Conservation (phyloP, 148 eudicot species). For the Vaccinium corymbosum region DNA sequence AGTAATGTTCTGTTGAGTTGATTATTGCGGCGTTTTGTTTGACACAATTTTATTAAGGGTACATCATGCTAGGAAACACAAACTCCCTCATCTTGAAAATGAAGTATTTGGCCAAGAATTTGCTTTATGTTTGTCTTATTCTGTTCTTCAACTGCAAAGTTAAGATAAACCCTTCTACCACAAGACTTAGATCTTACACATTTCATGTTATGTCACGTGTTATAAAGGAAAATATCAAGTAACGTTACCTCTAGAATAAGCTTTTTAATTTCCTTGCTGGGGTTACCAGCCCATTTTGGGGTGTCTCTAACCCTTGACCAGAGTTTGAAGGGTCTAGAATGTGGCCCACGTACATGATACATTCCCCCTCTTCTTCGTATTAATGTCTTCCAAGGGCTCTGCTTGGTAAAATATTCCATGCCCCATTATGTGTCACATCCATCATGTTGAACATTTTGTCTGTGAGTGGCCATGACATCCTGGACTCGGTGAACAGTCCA, state of each 20-base stretch:
- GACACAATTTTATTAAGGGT: too few species aligned
- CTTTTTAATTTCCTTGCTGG: slow-evolving; percentile 12
- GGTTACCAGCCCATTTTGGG: slow-evolving; percentile 32
- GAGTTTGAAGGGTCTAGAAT: slow-evolving; percentile 20
- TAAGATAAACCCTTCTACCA: too few species aligned
- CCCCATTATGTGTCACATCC: slow-evolving; percentile 26
- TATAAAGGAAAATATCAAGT: neutral
- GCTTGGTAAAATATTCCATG: slow-evolving; percentile 15
- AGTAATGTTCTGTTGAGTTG: too few species aligned
- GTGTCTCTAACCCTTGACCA: slow-evolving; percentile 28
- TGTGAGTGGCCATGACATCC: slow-evolving; percentile 9
- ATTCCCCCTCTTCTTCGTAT: slow-evolving; percentile 19
- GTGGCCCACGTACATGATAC: slow-evolving; percentile 17
- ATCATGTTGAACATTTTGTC: slow-evolving; percentile 18
- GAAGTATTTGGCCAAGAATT: too few species aligned
- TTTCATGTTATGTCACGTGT: neutral
- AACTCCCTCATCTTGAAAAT: too few species aligned
- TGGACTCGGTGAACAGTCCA: slow-evolving; percentile 15
- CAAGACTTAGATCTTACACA: neutral
- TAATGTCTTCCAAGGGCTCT: neutral
- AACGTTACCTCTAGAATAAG: neutral
- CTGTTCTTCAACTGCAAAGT: too few species aligned
- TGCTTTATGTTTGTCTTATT: too few species aligned
- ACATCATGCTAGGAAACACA: too few species aligned
- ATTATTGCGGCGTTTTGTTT: too few species aligned